These are phyloP conservation scores for Paxillus rubicundulus DNA, from an alignment of 768 basidiomycete species.

Conservation along the genomic window DNA sequence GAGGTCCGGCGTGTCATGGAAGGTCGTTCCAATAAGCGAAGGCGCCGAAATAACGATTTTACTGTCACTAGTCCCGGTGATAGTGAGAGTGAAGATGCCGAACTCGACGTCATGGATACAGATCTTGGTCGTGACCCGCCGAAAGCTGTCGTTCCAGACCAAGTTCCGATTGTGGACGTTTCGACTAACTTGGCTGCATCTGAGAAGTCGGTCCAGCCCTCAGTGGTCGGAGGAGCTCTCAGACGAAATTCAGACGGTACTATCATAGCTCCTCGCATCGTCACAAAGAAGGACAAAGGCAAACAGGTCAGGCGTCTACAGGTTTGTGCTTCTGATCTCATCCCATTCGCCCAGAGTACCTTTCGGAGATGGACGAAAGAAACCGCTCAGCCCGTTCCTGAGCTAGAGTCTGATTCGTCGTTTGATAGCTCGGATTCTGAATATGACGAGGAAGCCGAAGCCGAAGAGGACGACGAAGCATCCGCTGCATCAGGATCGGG, in stretches of 20 bases:
- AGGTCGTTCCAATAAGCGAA: slow-evolving; percentile 47
- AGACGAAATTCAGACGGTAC: slow-evolving; percentile 65
- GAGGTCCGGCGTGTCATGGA: slow-evolving; percentile 53
- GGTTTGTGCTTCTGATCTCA: slow-evolving; percentile 1
- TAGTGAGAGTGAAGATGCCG: slow-evolving; percentile 34
- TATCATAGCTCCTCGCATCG: slow-evolving; percentile 43
- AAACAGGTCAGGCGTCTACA: slow-evolving; percentile 41
- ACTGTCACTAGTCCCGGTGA: slow-evolving; percentile 7
- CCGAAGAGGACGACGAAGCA: slow-evolving; percentile 13
- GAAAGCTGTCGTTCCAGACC: neutral
- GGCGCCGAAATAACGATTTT: slow-evolving; percentile 38
- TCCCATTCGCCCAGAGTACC: slow-evolving; percentile 27
- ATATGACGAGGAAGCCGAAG: slow-evolving; percentile 45
- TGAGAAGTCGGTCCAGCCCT: slow-evolving; percentile 14
- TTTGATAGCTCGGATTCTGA: slow-evolving; percentile 80
- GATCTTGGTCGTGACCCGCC: slow-evolving; percentile 15
- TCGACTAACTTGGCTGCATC: slow-evolving; percentile 8
- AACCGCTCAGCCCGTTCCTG: slow-evolving; percentile 27
- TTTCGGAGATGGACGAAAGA: slow-evolving; percentile 52
- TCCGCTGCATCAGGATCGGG: slow-evolving; percentile 4
- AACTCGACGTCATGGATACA: slow-evolving; percentile 32
- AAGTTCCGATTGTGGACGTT: slow-evolving; percentile 16
- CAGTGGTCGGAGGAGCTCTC: slow-evolving; percentile 60
- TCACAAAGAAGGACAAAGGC: slow-evolving; percentile 42
- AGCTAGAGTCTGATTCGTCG: slow-evolving; percentile 51